Conservation (phyloP, 129 eudicot genomes). For the Silybum marianum region DNA sequence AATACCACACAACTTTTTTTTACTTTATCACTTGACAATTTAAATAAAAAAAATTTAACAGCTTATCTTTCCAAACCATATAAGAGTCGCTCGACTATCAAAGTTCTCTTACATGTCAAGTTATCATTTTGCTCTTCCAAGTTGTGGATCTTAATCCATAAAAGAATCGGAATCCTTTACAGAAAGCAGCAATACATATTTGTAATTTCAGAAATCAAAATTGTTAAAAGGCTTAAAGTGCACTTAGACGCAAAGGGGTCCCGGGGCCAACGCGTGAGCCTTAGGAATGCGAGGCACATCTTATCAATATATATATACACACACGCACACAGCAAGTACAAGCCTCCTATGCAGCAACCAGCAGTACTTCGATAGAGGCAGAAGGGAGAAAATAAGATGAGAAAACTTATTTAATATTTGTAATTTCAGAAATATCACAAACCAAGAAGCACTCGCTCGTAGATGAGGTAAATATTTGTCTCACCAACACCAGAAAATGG, state of each 20-base stretch:
- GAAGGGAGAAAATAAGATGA: no score
- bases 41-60: not conserved
- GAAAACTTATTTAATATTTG: no score
- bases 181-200: not conserved
- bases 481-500: not conserved
- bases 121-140: not conserved
- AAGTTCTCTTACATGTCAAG: slow-evolving; percentile 12
- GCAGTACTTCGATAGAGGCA: no score
- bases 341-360: no score
- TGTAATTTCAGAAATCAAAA: not conserved
- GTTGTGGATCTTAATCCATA: not conserved
- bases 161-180: not conserved
- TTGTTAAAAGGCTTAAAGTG: no score
- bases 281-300: no score
- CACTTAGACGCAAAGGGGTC: no score
- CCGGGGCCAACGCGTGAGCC: no score
- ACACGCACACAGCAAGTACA: no score
- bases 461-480: not conserved
- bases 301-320: no score
- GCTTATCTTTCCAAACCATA: not conserved
- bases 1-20: slow-evolving; percentile 6
- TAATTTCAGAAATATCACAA: not conserved
- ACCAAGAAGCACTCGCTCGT: not conserved
- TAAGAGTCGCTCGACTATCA: slow-evolving; percentile 14
- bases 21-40: not conserved